Evolutionary conservation across 2,329 filamentous ascomycete genomes (phyloP).

Genomic region (Curvularia sp.): DNA sequence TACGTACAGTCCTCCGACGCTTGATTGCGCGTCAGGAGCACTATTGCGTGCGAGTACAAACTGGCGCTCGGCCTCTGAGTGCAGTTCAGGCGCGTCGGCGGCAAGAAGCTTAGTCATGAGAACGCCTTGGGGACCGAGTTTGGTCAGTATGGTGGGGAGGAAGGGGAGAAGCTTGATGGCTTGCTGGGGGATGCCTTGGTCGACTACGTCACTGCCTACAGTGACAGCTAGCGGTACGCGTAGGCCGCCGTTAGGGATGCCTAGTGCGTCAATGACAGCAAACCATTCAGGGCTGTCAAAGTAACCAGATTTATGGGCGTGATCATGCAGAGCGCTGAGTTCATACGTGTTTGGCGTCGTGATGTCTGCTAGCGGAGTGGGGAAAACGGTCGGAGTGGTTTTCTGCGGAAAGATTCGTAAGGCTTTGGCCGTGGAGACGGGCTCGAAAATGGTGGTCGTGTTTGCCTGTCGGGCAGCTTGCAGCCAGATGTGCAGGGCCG

Average conservation of each 20-base stretch:
- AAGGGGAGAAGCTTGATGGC: conserved; percentile 85
- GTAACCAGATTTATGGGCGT: conserved; percentile 70
- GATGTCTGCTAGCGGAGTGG: conserved; percentile 70
- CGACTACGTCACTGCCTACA: conserved; percentile 72
- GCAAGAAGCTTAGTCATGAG: conserved; percentile 75
- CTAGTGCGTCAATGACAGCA: conserved; percentile 76
- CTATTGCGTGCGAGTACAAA: conserved; percentile 74
- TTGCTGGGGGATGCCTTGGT: conserved; percentile 83
- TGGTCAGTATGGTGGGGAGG: conserved; percentile 83
- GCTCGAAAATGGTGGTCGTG: conserved; percentile 75
- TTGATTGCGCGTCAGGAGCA: conserved; percentile 56
- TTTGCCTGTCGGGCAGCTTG: conserved; percentile 59
- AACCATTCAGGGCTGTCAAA: conserved; percentile 80
- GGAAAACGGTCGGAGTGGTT: conserved; percentile 69
- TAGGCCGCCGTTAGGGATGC: conserved; percentile 72
- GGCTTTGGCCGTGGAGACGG: conserved; percentile 84
- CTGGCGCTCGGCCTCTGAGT: conserved; percentile 65
- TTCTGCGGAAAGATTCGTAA: conserved; percentile 69
- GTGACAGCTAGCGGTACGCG: conserved; percentile 73
- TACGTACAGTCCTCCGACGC: conserved; percentile 81
- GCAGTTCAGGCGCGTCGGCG: conserved; percentile 71
- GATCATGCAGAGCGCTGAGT: conserved; percentile 76
- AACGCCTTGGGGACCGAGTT: conserved; percentile 78
- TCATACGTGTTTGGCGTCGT: conserved; percentile 85
- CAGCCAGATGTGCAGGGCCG: conserved; percentile 72